phyloP scores from a whole-genome alignment of 305 asterid species.

The Solanum aculeatissimum region DNA sequence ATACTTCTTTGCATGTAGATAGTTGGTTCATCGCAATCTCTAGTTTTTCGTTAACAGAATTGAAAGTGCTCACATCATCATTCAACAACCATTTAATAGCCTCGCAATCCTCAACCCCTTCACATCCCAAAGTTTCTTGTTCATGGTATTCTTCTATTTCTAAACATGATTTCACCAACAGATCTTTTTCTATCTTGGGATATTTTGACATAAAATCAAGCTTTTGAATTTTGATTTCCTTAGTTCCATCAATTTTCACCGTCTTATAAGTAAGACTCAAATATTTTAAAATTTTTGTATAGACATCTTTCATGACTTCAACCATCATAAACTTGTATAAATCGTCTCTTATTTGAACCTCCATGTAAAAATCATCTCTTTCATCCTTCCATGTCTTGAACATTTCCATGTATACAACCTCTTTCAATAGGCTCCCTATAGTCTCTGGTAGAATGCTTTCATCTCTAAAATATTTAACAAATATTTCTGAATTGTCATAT shows the following conservation, averaged over 20 bases:
- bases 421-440: constrained; percentile 11
- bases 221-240: constrained; percentile 20
- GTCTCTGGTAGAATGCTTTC: not conserved
- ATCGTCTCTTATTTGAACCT: constrained; percentile 26
- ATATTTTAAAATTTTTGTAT: not conserved
- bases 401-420: constrained; percentile 28
- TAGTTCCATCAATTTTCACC: constrained; percentile 11
- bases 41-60: constrained; percentile 32
- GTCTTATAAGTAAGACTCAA: constrained; percentile 8
- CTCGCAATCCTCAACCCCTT: constrained; percentile 38
- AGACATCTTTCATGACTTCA: constrained; percentile 22
- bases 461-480: not conserved
- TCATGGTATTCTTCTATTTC: constrained; percentile 33
- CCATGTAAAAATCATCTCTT: constrained; percentile 16
- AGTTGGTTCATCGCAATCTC: constrained; percentile 39
- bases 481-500: not conserved
- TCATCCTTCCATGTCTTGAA: constrained; percentile 17
- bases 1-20: constrained; percentile 32
- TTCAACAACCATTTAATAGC: constrained; percentile 44
- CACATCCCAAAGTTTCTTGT: constrained; percentile 29
- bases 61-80: constrained; percentile 34
- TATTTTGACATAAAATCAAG: constrained; percentile 25
- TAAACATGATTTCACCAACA: constrained; percentile 25
- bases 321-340: constrained; percentile 14
- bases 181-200: constrained; percentile 31